Evolutionary conservation across 2,329 filamentous ascomycete genomes (phyloP).

Genomic region (Lomentospora prolificans): DNA sequence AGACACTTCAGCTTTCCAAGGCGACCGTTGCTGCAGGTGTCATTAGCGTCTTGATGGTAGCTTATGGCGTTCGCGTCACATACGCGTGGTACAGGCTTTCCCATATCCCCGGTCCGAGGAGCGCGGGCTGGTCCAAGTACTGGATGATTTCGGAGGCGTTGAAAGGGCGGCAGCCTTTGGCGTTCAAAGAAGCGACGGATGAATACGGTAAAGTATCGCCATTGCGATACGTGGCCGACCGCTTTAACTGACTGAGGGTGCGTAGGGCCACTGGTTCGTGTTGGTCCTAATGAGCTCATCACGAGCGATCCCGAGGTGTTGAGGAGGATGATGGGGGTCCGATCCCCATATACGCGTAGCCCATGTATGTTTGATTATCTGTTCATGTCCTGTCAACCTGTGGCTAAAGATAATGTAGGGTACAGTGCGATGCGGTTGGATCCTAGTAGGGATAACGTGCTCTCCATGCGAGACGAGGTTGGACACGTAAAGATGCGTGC

Average conservation of each 20-base stretch:
- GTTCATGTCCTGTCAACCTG: no score
- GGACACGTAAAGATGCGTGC: constrained; percentile 30
- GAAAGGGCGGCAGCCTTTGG: constrained; percentile 1
- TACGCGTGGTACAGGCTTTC: constrained; percentile 25
- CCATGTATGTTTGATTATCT: constrained; percentile 16
- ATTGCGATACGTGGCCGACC: no score
- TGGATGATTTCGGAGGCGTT: constrained; percentile 22
- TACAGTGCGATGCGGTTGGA: constrained; percentile 41
- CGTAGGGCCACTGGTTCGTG: constrained; percentile 26
- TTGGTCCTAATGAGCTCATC: constrained; percentile 32
- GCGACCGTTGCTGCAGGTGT: background rate
- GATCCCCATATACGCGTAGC: constrained; percentile 23
- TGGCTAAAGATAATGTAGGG: constrained; percentile 20
- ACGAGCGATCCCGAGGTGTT: constrained; percentile 29
- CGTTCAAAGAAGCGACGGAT: constrained; percentile 16
- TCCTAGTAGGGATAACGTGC: constrained; percentile 40
- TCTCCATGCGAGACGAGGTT: constrained; percentile 37
- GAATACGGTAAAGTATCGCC: constrained; percentile 15
- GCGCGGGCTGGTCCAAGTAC: constrained; percentile 27
- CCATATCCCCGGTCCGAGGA: constrained; percentile 28
- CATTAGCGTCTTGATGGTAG: background rate
- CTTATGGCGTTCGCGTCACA: background rate
- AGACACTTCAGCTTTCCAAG: background rate
- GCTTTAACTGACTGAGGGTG: no score
- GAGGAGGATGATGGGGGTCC: constrained; percentile 25